These are phyloP conservation scores for Yamadazyma triangularis DNA, from an alignment of 1,139 yeast genomes.

Conservation along the genomic window DNA sequence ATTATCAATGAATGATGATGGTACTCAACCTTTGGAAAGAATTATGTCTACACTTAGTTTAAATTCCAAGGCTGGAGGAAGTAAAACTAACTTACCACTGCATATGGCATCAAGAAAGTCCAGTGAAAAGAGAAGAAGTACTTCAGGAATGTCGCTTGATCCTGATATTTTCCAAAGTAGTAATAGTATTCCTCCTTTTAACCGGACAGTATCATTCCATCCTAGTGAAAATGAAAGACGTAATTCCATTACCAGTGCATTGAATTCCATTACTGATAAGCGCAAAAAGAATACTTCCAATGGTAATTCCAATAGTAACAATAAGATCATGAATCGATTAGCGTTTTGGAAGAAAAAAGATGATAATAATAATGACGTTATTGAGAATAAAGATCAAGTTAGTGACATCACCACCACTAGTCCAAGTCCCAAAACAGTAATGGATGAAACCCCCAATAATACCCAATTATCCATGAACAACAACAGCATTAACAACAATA, in stretches of 20 bases:
- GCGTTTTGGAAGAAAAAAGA: constrained; percentile 39
- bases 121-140: constrained; percentile 7
- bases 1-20: constrained; percentile 22
- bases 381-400: constrained; percentile 10
- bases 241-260: constrained; percentile 10
- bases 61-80: constrained; percentile 24
- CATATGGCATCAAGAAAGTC: constrained; percentile 11
- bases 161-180: constrained; percentile 3
- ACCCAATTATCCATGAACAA: too few relatives aligned
- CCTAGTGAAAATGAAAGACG: constrained; percentile 23
- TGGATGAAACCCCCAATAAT: constrained; percentile 4
- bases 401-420: constrained; percentile 12
- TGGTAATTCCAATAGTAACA: too few relatives aligned
- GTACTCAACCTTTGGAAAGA: constrained; percentile 36
- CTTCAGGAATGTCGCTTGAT: too few relatives aligned
- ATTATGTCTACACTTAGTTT: constrained; percentile 38
- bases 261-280: constrained; percentile 8
- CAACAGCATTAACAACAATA: too few relatives aligned
- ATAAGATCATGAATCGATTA: constrained; percentile 28
- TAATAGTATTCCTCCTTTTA: constrained; percentile 17
- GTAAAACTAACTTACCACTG: too few relatives aligned
- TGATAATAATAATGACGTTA: constrained; percentile 3
- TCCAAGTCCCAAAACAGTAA: constrained; percentile 14
- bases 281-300: too few relatives aligned
- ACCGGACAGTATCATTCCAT: constrained; percentile 32